Base-by-base conservation (phyloP, 176 grass and related monocot genomes). In the Saccharum spontaneum region DNA sequence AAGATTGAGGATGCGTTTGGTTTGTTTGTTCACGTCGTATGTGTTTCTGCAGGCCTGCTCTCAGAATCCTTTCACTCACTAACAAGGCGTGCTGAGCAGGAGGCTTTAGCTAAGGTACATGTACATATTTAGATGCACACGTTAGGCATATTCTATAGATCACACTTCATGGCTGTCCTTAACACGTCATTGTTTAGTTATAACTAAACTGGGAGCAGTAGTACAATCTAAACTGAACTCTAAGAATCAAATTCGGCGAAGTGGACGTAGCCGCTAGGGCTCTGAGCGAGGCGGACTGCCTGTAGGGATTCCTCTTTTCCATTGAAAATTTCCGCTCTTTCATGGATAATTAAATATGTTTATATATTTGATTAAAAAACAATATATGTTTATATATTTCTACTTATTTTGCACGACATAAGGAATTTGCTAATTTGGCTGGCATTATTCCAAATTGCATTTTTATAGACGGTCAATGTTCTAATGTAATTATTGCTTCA, bases 31-130 rank as follows among this genome's bases (percentile, higher is more conserved):
- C 30, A 86, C 49, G 13, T 40, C 3, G 38, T 71, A 62, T 81
- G 36, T n/a, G 23, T 17, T 64, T 73, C 14, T 82, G 39, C 86
- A 94, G 91, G 83, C 41, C 88, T 94, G 83, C 97, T 99, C 52
- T 88, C 84, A 73, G 91, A 94, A 84, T 89, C 91, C 18, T 92
- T 99, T 80, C 86, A 86, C 75, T 71, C 65, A 52, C 84, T 99
- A 69, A 94, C 73, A 34, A 83, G 84, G 71, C 89, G 54, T 61
- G 73, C 87, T 8, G 97, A 99, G 60, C 77, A 92, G 59, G 88
- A 94, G 43, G 91, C 88, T 71, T 67, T 99, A 84, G 84, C 88
- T 65, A 99, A 92, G 97, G 97, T 98, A 77, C 57, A 82, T n/a
- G 97, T 98, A 77, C 57, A 82, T n/a, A 36, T 48, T 15, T 78